Base-by-base conservation (phyloP, 495 filamentous ascomycete species). In the Aspergillus bridgeri region DNA sequence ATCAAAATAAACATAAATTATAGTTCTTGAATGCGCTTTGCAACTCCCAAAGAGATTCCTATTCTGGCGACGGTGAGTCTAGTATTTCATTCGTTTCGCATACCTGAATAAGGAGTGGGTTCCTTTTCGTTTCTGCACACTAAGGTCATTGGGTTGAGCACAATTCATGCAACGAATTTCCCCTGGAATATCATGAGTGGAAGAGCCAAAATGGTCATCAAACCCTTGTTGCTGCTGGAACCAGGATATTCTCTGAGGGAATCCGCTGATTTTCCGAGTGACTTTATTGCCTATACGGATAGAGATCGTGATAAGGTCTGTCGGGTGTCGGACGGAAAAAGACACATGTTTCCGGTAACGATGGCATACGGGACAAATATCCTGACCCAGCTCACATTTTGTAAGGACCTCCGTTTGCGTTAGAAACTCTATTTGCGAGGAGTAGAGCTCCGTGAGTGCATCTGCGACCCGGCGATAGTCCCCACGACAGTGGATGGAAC, bases 181-280 rank as follows among this genome's bases (percentile, higher is more conserved):
- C 33, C 51, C 51, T 21, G 51, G 51, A 19, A 42, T 43, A 27
- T 54, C 51, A 54, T 54, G 38, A 45, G 20, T 21, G 11, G 51
- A 17, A 45, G 18, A 42, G n/a, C 51, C 51, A 29, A 54, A 54
- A 23, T 45, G 20, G 11, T 45, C 23, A 44, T 66, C 24, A 23
- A 66, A 42, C 8, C 58, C 54, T 52, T 66, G 53, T 38, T 66
- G 58, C 20, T 13, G 20, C 20, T 54, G 42, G 27, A 66, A 66
- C 61, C 61, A 66, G 22, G 33, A n/a, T 58, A 64, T 56, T n/a
- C 20, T 61, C 52, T 64, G 59, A 4, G 64, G 61, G 51, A 66
- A 66, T n/a, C 64, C 61, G 42, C 64, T 66, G 43, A 66, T 61
- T 33, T 53, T 64, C 25, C 61, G 44, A 21, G 21, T 25, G 9